Evolutionary conservation across 2,329 filamentous ascomycete species (phyloP).

Genomic region (Chrysoporthe puriensis): DNA sequence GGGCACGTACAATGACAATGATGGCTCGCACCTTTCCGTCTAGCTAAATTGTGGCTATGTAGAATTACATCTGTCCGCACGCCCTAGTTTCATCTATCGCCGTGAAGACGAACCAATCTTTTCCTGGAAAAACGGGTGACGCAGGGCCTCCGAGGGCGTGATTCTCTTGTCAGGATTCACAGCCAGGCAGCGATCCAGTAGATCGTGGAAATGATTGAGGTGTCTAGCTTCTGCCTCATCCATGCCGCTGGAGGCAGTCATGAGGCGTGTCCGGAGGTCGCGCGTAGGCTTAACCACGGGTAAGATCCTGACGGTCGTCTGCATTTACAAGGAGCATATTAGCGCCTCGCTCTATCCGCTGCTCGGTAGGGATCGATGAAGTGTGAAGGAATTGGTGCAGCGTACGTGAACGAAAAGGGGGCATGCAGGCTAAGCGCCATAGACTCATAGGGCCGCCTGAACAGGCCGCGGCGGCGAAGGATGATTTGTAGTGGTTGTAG

Average conservation of each 20-base stretch:
- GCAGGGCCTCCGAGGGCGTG: slow-evolving; percentile 82
- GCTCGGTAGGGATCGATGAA: slow-evolving; percentile 12
- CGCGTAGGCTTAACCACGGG: slow-evolving; percentile 74
- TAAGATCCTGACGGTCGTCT: slow-evolving; percentile 71
- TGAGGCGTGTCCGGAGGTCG: slow-evolving; percentile 80
- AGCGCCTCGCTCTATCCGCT: slow-evolving; percentile 20
- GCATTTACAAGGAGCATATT: slow-evolving; percentile 31
- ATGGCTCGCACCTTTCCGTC: background rate
- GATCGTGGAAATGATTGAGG: slow-evolving; percentile 79
- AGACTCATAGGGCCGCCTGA: slow-evolving; percentile 17
- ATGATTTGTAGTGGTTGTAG: slow-evolving; percentile 13
- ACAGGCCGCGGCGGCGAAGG: slow-evolving; percentile 22
- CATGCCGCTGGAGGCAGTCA: slow-evolving; percentile 74
- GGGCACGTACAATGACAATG: background rate
- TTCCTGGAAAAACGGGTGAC: slow-evolving; percentile 80
- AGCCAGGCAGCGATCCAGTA: slow-evolving; percentile 84
- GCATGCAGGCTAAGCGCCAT: background rate
- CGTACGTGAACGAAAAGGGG: background rate
- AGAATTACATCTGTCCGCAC: slow-evolving; percentile 5
- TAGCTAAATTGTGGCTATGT: background rate
- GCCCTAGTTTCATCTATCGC: slow-evolving; percentile 10
- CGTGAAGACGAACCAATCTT: slow-evolving; percentile 35
- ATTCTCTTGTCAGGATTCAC: slow-evolving; percentile 93
- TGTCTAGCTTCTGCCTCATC: slow-evolving; percentile 75
- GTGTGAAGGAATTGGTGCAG: slow-evolving; percentile 19